Evolutionary conservation across 2,329 filamentous ascomycete genomes (phyloP), one percentile per base, ranked within the genome.

Genomic region (Pseudogymnoascus sp.): DNA sequence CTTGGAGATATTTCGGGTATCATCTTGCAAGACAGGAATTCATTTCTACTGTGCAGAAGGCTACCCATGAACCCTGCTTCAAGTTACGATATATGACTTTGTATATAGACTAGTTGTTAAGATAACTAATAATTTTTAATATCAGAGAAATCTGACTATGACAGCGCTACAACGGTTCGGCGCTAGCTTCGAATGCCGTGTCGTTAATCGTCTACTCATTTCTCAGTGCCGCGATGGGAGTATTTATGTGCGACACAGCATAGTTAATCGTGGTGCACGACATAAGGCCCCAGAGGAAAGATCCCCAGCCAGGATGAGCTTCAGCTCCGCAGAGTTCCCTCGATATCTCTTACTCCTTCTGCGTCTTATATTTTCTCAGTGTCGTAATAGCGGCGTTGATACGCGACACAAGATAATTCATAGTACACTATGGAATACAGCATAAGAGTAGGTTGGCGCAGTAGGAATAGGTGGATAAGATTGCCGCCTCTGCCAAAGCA

Each of bases 21-120:
- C 28, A 56, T 18, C 28, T 56, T 9, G 16, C 49, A 34, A 34
- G 16, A 14, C 28, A 21, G 11, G 49, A 56, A 21, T 56, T 56
- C 49, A 34, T 34, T 56, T 56, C 49, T 56, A 56, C 25, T 36
- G 49, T 56, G 49, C 49, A 56, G 49, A 34, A 56, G 28, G 49
- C 28, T 21, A 21, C 49, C 3, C 28, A 36, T 56, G 49, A 36
- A 56, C 34, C 25, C 49, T 56, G 28, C 28, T 56, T 36, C 28
- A 21, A 56, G 49, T 56, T 56, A 56, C 14, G 49, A 56, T 56
- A 56, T 56, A 56, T 56, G 49, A 56, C 49, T 56, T 36, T 56
- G 49, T 56, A 56, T 56, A 36, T 56, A 56, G 49, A 56, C 5
- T 7, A 56, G 28, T 56, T 18, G 46, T 56, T 28, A 21, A 56